A percentile compares a stretch with the other conserved stretches of the same genome.
Conservation (phyloP, 2,329 filamentous ascomycete species). For the Colletotrichum tanaceti region DNA sequence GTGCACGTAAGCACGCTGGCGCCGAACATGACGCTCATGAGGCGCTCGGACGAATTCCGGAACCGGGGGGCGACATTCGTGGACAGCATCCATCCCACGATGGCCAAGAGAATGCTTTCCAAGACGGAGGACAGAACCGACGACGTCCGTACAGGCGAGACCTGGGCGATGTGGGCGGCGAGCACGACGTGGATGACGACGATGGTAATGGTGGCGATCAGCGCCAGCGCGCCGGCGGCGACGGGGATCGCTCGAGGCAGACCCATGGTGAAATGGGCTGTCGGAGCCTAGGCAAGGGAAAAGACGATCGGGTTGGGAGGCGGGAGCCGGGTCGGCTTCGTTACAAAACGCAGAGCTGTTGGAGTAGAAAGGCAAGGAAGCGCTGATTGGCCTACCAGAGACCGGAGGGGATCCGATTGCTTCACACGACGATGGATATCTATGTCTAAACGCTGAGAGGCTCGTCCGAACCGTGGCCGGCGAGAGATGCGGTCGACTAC, state of each 20-base stretch:
- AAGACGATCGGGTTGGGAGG: slow-evolving; percentile 7
- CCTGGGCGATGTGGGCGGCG: slow-evolving; percentile 49
- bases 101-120: slow-evolving; percentile 52
- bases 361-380: background rate
- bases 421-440: slow-evolving; percentile 11
- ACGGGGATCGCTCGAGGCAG: slow-evolving; percentile 50
- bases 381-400: slow-evolving; percentile 37
- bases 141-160: slow-evolving; percentile 48
- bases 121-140: slow-evolving; percentile 54
- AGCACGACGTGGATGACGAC: slow-evolving; percentile 56
- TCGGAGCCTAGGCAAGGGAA: slow-evolving; percentile 31
- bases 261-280: slow-evolving; percentile 47
- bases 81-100: slow-evolving; percentile 50
- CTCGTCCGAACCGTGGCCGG: slow-evolving; percentile 6
- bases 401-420: slow-evolving; percentile 29
- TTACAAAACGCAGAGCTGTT: background rate
- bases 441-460: slow-evolving; percentile 1
- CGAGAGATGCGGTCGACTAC: slow-evolving; percentile 12
- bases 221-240: slow-evolving; percentile 52
- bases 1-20: slow-evolving; percentile 55
- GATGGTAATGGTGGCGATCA: slow-evolving; percentile 54
- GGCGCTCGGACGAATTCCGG: slow-evolving; percentile 41
- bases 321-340: background rate
- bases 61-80: slow-evolving; percentile 46
- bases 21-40: slow-evolving; percentile 52